A percentile compares a stretch with the other conserved stretches of the same genome.
phyloP scores from a whole-genome alignment of 1,284 basidiomycete genomes.

The Cystobasidium slooffiae region DNA sequence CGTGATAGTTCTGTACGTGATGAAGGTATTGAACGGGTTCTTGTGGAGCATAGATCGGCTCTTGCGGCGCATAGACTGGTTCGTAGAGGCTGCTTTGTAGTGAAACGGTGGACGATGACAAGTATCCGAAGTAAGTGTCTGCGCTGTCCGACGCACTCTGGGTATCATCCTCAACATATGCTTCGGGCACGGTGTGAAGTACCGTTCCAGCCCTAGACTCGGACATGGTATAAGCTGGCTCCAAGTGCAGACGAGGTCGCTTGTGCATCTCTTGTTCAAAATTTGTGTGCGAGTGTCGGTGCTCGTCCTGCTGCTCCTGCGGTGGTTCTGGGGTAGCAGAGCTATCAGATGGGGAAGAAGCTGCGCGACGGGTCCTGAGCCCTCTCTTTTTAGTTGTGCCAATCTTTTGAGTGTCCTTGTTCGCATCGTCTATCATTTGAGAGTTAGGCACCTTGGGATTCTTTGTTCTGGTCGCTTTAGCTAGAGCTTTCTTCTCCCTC shows the following conservation, averaged over 20 bases:
- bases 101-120: constrained; percentile 20
- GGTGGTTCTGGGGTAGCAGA: constrained; percentile 20
- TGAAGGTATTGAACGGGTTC: neutral
- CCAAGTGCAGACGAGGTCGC: neutral
- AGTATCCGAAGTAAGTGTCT: constrained; percentile 8
- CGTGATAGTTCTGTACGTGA: neutral
- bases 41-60: neutral
- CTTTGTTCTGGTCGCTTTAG: constrained; percentile 26
- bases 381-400: neutral
- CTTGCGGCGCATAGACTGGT: neutral
- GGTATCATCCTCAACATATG: neutral
- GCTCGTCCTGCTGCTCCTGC: neutral
- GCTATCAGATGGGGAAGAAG: neutral
- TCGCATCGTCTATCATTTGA: neutral
- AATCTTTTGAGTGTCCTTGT: neutral
- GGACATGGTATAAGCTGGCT: neutral
- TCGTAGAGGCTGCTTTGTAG: constrained; percentile 24
- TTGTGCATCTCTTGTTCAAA: neutral
- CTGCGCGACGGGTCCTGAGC: neutral
- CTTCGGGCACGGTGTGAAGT: neutral
- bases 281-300: too few species aligned
- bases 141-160: constrained; percentile 7
- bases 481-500: constrained; percentile 38
- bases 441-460: neutral
- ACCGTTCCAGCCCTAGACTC: neutral